Percentiles rank a stretch among this genome's conserved stretches.
These are phyloP conservation scores for Fusarium sarcochroum DNA, from an alignment of 2,329 filamentous ascomycete species.

Conservation along the genomic window DNA sequence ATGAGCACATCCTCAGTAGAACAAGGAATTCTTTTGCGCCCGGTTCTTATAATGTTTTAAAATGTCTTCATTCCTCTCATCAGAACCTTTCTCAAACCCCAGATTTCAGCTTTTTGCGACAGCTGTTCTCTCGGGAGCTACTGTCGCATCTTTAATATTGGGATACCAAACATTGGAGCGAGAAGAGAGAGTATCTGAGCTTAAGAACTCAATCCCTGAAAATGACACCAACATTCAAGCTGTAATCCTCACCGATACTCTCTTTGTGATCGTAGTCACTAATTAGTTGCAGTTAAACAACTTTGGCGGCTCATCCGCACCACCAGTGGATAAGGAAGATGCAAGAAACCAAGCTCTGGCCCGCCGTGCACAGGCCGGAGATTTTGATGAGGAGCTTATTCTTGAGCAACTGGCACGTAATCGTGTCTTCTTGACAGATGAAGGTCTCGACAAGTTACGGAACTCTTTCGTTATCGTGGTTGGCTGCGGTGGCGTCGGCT, in stretches of 20 bases:
- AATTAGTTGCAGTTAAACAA: slow-evolving; percentile 67
- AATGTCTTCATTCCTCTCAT: slow-evolving; percentile 61
- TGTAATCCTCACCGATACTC: slow-evolving; percentile 24
- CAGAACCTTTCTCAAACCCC: slow-evolving; percentile 60
- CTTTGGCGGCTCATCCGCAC: slow-evolving; percentile 67
- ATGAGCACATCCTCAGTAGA: slow-evolving; percentile 13
- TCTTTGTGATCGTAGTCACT: slow-evolving; percentile 12
- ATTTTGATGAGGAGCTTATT: slow-evolving; percentile 84
- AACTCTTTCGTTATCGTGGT: slow-evolving; percentile 89
- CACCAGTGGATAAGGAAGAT: slow-evolving; percentile 70
- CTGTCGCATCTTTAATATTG: slow-evolving; percentile 72
- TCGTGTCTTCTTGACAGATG: slow-evolving; percentile 87
- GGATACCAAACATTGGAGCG: slow-evolving; percentile 73
- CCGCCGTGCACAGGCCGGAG: slow-evolving; percentile 71
- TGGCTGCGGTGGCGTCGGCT: slow-evolving; percentile 94
- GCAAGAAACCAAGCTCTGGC: slow-evolving; percentile 71
- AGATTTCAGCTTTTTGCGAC: slow-evolving; percentile 77
- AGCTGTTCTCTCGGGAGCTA: slow-evolving; percentile 74
- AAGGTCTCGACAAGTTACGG: slow-evolving; percentile 84
- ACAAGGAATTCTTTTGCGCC: not conserved
- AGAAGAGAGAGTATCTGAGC: slow-evolving; percentile 65
- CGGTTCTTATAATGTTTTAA: slow-evolving; percentile 33
- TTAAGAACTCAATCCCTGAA: slow-evolving; percentile 72
- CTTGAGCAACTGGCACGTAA: slow-evolving; percentile 95
- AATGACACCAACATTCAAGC: slow-evolving; percentile 37